These are phyloP conservation scores for Nannizziopsis barbatae DNA, from an alignment of 2,329 filamentous ascomycete genomes.

Conservation along the genomic window DNA sequence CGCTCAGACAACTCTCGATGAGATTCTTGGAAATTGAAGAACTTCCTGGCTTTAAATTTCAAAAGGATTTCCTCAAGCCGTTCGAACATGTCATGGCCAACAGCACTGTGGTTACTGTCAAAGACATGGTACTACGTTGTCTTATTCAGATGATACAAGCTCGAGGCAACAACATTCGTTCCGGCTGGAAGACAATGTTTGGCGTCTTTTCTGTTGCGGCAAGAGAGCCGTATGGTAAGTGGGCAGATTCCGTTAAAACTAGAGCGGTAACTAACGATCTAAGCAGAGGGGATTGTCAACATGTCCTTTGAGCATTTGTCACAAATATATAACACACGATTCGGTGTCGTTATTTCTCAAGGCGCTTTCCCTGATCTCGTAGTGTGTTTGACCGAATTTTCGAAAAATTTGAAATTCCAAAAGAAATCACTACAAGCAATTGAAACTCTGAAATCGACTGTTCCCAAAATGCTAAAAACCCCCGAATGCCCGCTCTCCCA, in stretches of 20 bases:
- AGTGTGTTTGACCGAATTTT: conserved; percentile 94
- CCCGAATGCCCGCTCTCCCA: conserved; percentile 86
- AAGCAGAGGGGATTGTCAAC: conserved; percentile 77
- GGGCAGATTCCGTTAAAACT: neutral
- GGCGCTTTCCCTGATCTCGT: conserved; percentile 94
- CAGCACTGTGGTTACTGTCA: conserved; percentile 79
- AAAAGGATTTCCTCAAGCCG: conserved; percentile 97
- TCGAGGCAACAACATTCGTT: conserved; percentile 88
- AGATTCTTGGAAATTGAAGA: conserved; percentile 98
- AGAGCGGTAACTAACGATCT: conserved; percentile 16
- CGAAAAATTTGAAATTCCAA: conserved; percentile 96
- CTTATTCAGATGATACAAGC: conserved; percentile 99
- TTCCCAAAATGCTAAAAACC: conserved; percentile 88
- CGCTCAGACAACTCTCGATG: conserved; percentile 90
- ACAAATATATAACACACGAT: conserved; percentile 88
- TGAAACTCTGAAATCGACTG: conserved; percentile 84
- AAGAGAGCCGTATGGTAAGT: conserved; percentile 64
- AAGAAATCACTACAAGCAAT: conserved; percentile 97
- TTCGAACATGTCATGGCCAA: conserved; percentile 97
- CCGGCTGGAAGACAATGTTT: conserved; percentile 99
- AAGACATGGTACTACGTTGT: conserved; percentile 93
- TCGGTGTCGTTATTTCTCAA: conserved; percentile 91
- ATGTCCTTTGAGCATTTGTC: conserved; percentile 94
- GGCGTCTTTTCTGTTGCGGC: conserved; percentile 96
- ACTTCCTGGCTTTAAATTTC: conserved; percentile 96